These are phyloP conservation scores for Hypoxylon lienhwacheense DNA, from an alignment of 495 filamentous ascomycete genomes.

Conservation along the genomic window DNA sequence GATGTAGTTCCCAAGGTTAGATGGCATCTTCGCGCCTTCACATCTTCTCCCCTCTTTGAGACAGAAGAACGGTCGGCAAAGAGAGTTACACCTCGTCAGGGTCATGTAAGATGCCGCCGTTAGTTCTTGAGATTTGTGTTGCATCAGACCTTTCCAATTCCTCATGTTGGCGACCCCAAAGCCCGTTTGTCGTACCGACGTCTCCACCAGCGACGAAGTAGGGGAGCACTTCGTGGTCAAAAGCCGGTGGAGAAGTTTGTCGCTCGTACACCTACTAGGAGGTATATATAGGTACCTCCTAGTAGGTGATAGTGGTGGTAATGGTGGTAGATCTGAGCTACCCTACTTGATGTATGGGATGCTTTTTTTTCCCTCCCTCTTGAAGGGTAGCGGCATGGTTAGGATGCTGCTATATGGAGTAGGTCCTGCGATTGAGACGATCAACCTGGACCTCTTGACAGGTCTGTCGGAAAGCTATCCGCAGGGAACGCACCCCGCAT, in stretches of 20 bases:
- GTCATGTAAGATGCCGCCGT: conserved; percentile 23
- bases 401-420: conserved; percentile 7
- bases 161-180: conserved; percentile 2
- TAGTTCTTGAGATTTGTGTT: conserved; percentile 11
- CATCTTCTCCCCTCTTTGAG: too few relatives aligned
- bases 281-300: neutral
- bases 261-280: neutral
- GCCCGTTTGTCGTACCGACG: neutral
- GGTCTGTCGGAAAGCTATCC: conserved; percentile 32
- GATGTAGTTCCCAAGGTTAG: too few relatives aligned
- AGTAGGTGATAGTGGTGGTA: too few relatives aligned
- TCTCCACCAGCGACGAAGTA: neutral
- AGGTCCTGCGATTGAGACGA: conserved; percentile 22
- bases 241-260: conserved; percentile 19
- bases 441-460: conserved; percentile 16
- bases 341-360: conserved; percentile 9
- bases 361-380: too few relatives aligned
- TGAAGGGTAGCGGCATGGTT: conserved; percentile 11
- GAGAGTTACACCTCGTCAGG: conserved; percentile 21
- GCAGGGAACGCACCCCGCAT: conserved; percentile 34
- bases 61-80: conserved; percentile 1
- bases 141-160: neutral
- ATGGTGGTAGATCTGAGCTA: conserved; percentile 16
- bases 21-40: too few relatives aligned
- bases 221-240: neutral